These are phyloP conservation scores for Solanum hybrid DNA, from an alignment of 305 asterid genomes.

Conservation along the genomic window DNA sequence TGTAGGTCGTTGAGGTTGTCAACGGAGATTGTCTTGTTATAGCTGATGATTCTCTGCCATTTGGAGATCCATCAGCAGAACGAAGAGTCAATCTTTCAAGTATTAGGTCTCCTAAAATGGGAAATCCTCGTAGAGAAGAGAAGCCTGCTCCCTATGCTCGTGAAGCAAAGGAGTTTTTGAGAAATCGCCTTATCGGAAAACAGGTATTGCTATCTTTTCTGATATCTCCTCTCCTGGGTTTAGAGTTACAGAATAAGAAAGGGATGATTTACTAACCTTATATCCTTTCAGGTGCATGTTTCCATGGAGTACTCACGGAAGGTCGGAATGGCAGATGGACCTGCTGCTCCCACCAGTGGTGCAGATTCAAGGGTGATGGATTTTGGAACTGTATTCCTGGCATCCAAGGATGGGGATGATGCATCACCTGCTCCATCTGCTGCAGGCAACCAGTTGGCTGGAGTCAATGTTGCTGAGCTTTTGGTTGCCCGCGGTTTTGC, in stretches of 20 bases:
- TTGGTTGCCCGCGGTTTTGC: slow-evolving; percentile 89
- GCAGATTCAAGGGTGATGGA: slow-evolving; percentile 51
- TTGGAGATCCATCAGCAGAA: slow-evolving; percentile 94
- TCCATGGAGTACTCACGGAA: slow-evolving; percentile 96
- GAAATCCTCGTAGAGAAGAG: slow-evolving; percentile 91
- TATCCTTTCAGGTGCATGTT: slow-evolving; percentile 60
- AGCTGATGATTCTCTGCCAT: slow-evolving; percentile 85
- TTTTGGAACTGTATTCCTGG: slow-evolving; percentile 87
- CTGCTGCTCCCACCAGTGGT: slow-evolving; percentile 36
- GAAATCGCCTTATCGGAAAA: slow-evolving; percentile 83
- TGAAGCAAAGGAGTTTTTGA: slow-evolving; percentile 90
- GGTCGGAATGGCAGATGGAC: slow-evolving; percentile 65
- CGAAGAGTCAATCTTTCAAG: slow-evolving; percentile 93
- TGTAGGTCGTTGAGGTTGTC: slow-evolving; percentile 88
- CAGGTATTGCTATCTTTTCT: slow-evolving; percentile 40
- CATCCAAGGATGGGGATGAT: slow-evolving; percentile 65
- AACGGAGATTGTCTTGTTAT: slow-evolving; percentile 87
- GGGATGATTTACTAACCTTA: slow-evolving; percentile 9
- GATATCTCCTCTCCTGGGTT: neutral
- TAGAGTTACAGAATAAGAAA: neutral
- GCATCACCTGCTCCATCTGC: slow-evolving; percentile 35
- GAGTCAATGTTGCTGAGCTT: slow-evolving; percentile 78
- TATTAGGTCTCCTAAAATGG: slow-evolving; percentile 90
- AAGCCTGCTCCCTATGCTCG: slow-evolving; percentile 96
- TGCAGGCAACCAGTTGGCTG: slow-evolving; percentile 48